Base-by-base conservation (phyloP, 805 yeast genomes). In the Lachancea quebecensis region DNA sequence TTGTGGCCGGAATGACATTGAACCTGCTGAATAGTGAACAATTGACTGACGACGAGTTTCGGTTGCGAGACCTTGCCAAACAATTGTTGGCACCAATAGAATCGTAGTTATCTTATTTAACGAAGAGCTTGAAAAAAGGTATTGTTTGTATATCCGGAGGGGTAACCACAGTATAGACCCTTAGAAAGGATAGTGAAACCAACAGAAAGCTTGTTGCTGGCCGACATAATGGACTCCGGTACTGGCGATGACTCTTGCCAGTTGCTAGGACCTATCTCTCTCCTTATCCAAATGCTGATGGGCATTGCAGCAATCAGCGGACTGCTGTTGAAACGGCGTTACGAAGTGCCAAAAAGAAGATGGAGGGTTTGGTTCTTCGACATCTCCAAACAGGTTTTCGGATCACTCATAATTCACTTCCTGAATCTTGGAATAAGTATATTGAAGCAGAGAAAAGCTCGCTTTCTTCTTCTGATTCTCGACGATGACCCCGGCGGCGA, bases 301-400 rank as follows among this genome's bases (percentile, higher is more conserved):
- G 99, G 97, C 0, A 59, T 83, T 7, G 67, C 89, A 18, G 89
- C 95, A 10, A 63, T 93, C 3, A 72, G 82, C 27, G 79, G 91
- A 2, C 68, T 91, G 36, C 78, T 89, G 2, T 66, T 81, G 35
- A 91, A 93, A 59, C 72, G 98, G 44, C 77, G 69, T 48, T 77
- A 80, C 49, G 99, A 91, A 57, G 75, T 75, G 49, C 97, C 97
- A 1, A 74, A 89, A 52, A 71, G 99, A 50, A 90, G 95, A 3
- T 79, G 95, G 86, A 74, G 76, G 53, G 81, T 90, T 10, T 91
- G 98, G 98, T 58, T 75, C 14, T 90, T 78, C 58, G 99, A 91
- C 60, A 95, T 91, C 1, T 77, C 86, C 14, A 91, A 93, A 59
- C 99, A 91, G 61, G 73, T 91, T 0, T 67, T 87, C 17, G 99